A percentile compares a stretch with the other conserved stretches of the same genome.
Evolutionary conservation across 257 asterid genomes (phyloP).

Genomic region (Nicotiana obtusifolia): DNA sequence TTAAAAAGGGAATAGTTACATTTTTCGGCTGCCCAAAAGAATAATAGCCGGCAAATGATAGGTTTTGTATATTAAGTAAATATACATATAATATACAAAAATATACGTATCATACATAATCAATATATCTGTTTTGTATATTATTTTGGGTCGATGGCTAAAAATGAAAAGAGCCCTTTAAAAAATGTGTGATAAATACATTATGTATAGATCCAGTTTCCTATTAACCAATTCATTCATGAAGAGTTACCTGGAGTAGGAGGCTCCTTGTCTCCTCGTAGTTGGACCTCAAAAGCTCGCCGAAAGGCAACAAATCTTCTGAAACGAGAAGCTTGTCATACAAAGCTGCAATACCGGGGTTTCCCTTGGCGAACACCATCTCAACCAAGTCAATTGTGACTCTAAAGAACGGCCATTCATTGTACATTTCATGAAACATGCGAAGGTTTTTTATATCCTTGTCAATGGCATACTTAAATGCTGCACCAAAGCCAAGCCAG

Average conservation of each 20-base stretch:
- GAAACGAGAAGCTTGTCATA: conserved; percentile 50
- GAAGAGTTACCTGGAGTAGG: conserved; percentile 34
- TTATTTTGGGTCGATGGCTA: too few species aligned
- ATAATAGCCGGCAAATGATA: too few species aligned
- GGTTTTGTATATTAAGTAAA: too few species aligned
- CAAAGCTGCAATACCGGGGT: conserved; percentile 43
- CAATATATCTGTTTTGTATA: too few species aligned
- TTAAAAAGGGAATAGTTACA: too few species aligned
- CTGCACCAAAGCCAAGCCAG: conserved; percentile 61
- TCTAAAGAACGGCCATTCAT: conserved; percentile 50
- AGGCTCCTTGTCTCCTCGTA: conserved; percentile 36
- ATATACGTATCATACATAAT: too few species aligned
- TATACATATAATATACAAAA: too few species aligned
- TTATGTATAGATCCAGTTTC: too few species aligned
- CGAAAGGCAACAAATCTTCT: conserved; percentile 37
- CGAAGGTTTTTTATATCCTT: conserved; percentile 40
- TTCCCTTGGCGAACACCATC: conserved; percentile 59
- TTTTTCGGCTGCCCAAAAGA: too few species aligned
- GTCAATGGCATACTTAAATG: conserved; percentile 35
- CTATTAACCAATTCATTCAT: background rate
- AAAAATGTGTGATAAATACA: too few species aligned
- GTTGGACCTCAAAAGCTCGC: conserved; percentile 35
- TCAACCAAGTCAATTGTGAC: conserved; percentile 48
- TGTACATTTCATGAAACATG: conserved; percentile 45
- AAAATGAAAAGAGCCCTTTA: too few species aligned